phyloP scores from a whole-genome alignment of 345 rosid species.

The Linum lewisii region DNA sequence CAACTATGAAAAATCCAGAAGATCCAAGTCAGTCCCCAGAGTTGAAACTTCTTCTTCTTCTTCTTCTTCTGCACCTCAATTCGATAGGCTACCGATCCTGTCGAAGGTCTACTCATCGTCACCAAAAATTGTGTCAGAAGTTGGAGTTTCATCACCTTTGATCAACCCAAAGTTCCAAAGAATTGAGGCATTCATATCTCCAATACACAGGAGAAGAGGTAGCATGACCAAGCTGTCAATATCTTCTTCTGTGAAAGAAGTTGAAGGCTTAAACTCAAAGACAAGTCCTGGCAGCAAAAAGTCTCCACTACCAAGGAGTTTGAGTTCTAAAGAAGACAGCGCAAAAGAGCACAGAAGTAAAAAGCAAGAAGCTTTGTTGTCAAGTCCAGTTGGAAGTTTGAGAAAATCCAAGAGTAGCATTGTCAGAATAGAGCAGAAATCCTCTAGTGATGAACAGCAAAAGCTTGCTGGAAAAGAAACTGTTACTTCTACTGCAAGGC shows the following conservation, averaged over 20 bases:
- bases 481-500: neutral
- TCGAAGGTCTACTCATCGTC: neutral
- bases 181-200: neutral
- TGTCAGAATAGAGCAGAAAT: neutral
- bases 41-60: neutral
- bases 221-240: neutral
- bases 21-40: neutral
- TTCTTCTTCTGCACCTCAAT: too few relatives aligned
- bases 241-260: neutral
- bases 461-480: neutral
- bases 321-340: neutral
- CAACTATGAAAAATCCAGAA: neutral
- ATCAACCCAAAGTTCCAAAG: neutral
- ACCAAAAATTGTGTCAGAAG: neutral
- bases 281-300: neutral
- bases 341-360: neutral
- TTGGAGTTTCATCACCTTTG: neutral
- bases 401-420: too few relatives aligned
- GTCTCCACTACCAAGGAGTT: neutral
- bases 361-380: neutral
- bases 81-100: neutral
- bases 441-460: neutral
- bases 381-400: too few relatives aligned
- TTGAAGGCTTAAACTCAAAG: neutral
- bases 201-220: neutral